These are phyloP conservation scores for Tulasnella sp. DNA, from an alignment of 768 basidiomycete genomes.

Conservation along the genomic window DNA sequence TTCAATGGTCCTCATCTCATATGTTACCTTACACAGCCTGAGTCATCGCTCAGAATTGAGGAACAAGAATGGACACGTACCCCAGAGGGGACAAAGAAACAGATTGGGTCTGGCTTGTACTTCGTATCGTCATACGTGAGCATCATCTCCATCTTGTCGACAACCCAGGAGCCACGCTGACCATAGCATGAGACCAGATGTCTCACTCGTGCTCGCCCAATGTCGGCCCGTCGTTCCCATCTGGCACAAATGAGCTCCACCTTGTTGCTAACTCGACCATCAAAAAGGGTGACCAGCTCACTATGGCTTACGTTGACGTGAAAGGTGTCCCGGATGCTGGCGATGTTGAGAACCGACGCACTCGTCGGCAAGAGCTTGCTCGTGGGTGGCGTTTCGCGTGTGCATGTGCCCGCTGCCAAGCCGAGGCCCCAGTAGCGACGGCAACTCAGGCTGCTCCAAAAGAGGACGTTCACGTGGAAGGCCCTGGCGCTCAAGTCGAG, in stretches of 20 bases:
- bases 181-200: conserved; percentile 30
- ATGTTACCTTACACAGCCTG: conserved; percentile 14
- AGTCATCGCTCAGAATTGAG: conserved; percentile 31
- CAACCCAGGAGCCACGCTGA: not conserved
- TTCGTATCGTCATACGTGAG: conserved; percentile 62
- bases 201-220: conserved; percentile 66
- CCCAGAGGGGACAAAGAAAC: conserved; percentile 60
- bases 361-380: conserved; percentile 62
- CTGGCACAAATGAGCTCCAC: conserved; percentile 57
- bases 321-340: conserved; percentile 39
- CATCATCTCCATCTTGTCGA: not conserved
- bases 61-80: conserved; percentile 66
- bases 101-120: conserved; percentile 69
- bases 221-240: conserved; percentile 51
- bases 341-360: conserved; percentile 43
- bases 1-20: conserved; percentile 6
- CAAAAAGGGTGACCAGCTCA: conserved; percentile 66
- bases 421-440: conserved; percentile 35
- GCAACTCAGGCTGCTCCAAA: not conserved
- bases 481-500: conserved; percentile 9
- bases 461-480: conserved; percentile 9
- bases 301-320: conserved; percentile 67
- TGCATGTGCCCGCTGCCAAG: conserved; percentile 50
- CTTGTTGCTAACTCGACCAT: conserved; percentile 57
- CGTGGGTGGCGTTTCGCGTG: conserved; percentile 80